Conservation (phyloP, 352 stramenopile species). For the Plasmopara viticola region DNA sequence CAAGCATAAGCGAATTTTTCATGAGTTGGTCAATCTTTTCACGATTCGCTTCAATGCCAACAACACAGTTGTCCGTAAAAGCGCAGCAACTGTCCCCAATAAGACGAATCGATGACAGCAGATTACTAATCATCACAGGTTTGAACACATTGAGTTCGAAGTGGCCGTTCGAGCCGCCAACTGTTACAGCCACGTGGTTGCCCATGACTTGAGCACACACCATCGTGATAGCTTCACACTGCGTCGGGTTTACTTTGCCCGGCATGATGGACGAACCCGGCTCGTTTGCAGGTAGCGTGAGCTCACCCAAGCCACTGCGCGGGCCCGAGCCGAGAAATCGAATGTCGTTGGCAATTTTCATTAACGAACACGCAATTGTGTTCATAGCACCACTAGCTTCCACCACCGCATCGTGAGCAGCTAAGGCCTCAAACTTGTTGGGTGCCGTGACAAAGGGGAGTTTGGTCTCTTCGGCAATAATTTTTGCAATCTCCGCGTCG, state of each 20-base stretch:
- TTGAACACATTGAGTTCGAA: slow-evolving; percentile 99
- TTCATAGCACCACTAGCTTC: slow-evolving; percentile 67
- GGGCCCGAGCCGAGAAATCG: slow-evolving; percentile 60
- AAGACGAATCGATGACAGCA: slow-evolving; percentile 71
- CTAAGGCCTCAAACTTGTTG: slow-evolving; percentile 94
- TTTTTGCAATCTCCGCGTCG: slow-evolving; percentile 88
- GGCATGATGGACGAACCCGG: slow-evolving; percentile 72
- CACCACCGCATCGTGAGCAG: slow-evolving; percentile 59
- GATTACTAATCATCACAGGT: slow-evolving; percentile 92
- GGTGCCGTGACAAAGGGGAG: slow-evolving; percentile 92
- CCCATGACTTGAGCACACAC: slow-evolving; percentile 94
- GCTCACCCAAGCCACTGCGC: slow-evolving; percentile 51
- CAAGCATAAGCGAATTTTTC: slow-evolving; percentile 94
- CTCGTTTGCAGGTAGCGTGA: slow-evolving; percentile 62
- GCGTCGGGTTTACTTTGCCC: slow-evolving; percentile 80
- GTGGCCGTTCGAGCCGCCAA: slow-evolving; percentile 92
- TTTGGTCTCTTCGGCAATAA: slow-evolving; percentile 90
- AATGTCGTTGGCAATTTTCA: slow-evolving; percentile 80
- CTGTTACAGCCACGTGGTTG: slow-evolving; percentile 91
- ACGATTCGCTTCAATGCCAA: slow-evolving; percentile 88
- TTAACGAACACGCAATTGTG: slow-evolving; percentile 62
- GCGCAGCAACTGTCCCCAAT: slow-evolving; percentile 82
- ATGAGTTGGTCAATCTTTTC: slow-evolving; percentile 90
- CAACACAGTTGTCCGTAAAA: slow-evolving; percentile 92
- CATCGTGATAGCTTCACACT: slow-evolving; percentile 96